These are phyloP conservation scores for Colletotrichum tropicale DNA, from an alignment of 2,329 filamentous ascomycete genomes.

Conservation along the genomic window DNA sequence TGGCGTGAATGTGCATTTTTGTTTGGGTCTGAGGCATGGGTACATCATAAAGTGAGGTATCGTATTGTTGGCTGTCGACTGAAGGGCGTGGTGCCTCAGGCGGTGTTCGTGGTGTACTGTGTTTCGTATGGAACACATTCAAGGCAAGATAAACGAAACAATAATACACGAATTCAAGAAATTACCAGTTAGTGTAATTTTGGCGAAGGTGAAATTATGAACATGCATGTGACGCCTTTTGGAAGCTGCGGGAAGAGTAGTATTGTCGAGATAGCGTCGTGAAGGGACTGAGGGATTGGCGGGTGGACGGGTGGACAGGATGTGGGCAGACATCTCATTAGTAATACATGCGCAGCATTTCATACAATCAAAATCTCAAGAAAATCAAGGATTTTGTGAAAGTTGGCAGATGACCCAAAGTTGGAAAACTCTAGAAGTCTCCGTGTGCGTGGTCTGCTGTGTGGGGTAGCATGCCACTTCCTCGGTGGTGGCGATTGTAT, in stretches of 20 bases:
- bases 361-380: background rate
- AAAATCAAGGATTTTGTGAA: background rate
- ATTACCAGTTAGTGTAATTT: background rate
- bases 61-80: background rate
- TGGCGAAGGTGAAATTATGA: background rate
- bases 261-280: background rate
- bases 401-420: background rate
- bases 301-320: background rate
- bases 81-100: background rate
- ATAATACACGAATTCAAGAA: background rate
- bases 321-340: background rate
- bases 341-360: background rate
- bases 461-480: background rate
- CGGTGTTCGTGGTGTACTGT: background rate
- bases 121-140: background rate
- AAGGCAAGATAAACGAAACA: background rate
- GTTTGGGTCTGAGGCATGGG: background rate
- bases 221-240: background rate
- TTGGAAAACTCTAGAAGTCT: background rate
- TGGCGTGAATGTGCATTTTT: background rate
- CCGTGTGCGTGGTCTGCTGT: background rate
- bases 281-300: background rate
- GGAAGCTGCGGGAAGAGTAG: background rate
- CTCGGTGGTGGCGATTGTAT: background rate
- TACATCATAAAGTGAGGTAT: background rate